Conservation (phyloP, 179 eudicot species). For the Silene coronaria region DNA sequence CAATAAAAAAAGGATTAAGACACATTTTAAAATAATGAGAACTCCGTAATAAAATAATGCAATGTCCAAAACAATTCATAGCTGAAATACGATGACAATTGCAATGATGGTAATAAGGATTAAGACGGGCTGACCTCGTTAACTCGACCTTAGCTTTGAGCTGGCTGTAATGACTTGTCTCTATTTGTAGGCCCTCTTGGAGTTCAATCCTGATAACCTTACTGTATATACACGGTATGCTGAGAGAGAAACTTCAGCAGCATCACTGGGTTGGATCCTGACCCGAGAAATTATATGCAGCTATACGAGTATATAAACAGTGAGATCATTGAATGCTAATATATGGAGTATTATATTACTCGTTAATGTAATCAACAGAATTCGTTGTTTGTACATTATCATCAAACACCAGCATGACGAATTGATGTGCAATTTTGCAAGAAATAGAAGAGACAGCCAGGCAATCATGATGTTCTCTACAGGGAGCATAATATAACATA, state of each 20-base stretch:
- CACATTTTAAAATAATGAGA: not conserved
- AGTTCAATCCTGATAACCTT: not conserved
- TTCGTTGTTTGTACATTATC: not conserved
- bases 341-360: too few species aligned
- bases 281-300: too few species aligned
- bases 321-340: too few species aligned
- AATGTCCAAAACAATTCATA: not conserved
- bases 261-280: too few species aligned
- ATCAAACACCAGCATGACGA: not conserved
- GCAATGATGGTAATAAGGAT: constrained; percentile 12
- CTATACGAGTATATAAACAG: too few species aligned
- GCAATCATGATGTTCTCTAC: not conserved
- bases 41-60: not conserved
- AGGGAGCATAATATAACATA: too few species aligned
- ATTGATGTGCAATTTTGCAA: too few species aligned
- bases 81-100: not conserved
- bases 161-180: not conserved
- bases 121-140: not conserved
- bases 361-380: too few species aligned
- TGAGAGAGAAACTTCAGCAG: not conserved
- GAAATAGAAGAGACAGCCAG: too few species aligned
- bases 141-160: not conserved
- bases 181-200: not conserved
- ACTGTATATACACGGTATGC: not conserved
- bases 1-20: too few species aligned